Evolutionary conservation across 306 rosid genomes (phyloP).

Genomic region (Cicer bijugum): DNA sequence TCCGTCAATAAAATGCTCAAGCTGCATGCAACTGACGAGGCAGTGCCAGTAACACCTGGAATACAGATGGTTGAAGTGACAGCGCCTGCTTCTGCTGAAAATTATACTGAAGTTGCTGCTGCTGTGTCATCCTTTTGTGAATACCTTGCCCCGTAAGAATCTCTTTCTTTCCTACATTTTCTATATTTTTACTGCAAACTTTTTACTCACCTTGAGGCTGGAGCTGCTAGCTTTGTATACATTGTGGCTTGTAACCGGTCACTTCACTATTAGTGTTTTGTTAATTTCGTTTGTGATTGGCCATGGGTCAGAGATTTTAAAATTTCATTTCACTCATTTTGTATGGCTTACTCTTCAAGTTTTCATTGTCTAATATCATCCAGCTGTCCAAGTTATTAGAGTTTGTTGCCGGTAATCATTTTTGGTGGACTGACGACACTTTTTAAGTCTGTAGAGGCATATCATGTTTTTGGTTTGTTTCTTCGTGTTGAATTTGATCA

Average conservation of each 20-base stretch:
- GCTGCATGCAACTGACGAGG: constrained; percentile 87
- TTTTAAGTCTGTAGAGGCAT: constrained; percentile 7
- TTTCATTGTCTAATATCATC: constrained; percentile 1
- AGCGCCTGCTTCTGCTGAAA: constrained; percentile 87
- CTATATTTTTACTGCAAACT: background rate
- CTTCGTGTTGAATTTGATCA: constrained; percentile 14
- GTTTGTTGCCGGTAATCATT: background rate
- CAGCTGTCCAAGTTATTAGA: background rate
- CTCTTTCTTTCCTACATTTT: constrained; percentile 19
- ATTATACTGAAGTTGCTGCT: constrained; percentile 69
- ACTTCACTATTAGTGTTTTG: background rate
- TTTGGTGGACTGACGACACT: background rate
- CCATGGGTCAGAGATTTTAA: background rate
- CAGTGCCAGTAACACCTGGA: constrained; percentile 88
- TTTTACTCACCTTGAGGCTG: background rate
- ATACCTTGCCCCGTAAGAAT: constrained; percentile 96
- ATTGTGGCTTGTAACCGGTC: background rate
- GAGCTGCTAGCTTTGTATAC: background rate
- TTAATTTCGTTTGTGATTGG: constrained; percentile 1
- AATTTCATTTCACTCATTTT: constrained; percentile 5
- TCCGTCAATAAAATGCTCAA: constrained; percentile 89
- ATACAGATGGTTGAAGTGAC: constrained; percentile 96
- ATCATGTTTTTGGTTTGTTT: constrained; percentile 27
- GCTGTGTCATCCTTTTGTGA: constrained; percentile 87
- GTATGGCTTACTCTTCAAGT: background rate